A percentile compares a stretch with the other conserved stretches of the same genome.
These are phyloP conservation scores for Russula emetica DNA, from an alignment of 768 basidiomycete species.

Conservation along the genomic window DNA sequence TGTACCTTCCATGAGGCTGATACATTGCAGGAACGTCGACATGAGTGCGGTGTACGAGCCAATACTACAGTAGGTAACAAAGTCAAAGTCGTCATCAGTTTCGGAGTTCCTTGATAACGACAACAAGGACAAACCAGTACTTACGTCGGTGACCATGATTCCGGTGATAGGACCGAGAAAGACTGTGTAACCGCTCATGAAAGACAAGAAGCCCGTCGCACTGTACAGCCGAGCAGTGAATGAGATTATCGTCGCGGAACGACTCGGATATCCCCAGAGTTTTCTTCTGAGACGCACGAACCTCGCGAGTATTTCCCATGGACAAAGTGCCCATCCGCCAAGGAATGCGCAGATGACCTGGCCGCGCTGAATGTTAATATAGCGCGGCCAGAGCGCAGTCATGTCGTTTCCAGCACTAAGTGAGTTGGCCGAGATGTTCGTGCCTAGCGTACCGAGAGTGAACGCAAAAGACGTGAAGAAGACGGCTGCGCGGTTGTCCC, in stretches of 20 bases:
- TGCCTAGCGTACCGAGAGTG: slow-evolving; percentile 63
- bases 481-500: slow-evolving; percentile 80
- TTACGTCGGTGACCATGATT: slow-evolving; percentile 57
- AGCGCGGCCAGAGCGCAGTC: slow-evolving; percentile 70
- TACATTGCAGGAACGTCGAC: slow-evolving; percentile 87
- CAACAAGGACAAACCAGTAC: slow-evolving; percentile 29
- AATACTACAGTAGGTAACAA: slow-evolving; percentile 53
- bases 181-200: slow-evolving; percentile 81
- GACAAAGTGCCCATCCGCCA: slow-evolving; percentile 78
- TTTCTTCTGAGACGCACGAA: slow-evolving; percentile 28
- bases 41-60: slow-evolving; percentile 65
- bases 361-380: slow-evolving; percentile 77
- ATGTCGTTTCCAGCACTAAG: slow-evolving; percentile 79
- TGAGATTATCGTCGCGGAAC: not conserved
- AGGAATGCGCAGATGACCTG: slow-evolving; percentile 70
- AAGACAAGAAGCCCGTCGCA: slow-evolving; percentile 64
- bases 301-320: slow-evolving; percentile 76
- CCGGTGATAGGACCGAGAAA: slow-evolving; percentile 84
- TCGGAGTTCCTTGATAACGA: not conserved
- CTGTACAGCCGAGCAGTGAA: slow-evolving; percentile 27
- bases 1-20: slow-evolving; percentile 69
- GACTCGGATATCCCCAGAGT: slow-evolving; percentile 26
- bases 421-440: slow-evolving; percentile 70
- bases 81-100: not conserved
- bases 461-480: slow-evolving; percentile 82